Conservation (phyloP, 306 rosid genomes). For the Vigna angularis region DNA sequence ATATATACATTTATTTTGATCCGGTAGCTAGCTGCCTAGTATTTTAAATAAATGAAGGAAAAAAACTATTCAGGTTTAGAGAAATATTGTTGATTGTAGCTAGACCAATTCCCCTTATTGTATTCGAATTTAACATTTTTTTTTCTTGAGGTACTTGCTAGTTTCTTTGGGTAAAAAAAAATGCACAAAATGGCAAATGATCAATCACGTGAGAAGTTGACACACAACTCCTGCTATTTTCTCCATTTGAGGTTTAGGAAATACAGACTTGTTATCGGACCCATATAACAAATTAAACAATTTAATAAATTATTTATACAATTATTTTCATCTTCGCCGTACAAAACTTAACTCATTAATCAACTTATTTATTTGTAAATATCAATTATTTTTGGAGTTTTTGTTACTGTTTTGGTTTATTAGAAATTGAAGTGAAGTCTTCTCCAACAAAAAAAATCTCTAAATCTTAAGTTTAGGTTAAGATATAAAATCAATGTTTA, state of each 20-base stretch:
- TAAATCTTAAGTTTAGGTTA: too few relatives aligned
- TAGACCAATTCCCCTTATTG: neutral
- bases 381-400: too few relatives aligned
- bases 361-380: neutral
- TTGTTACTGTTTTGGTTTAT: too few relatives aligned
- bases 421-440: too few relatives aligned
- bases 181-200: conserved; percentile 40
- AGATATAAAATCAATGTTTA: too few relatives aligned
- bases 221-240: conserved; percentile 13
- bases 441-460: too few relatives aligned
- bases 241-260: conserved; percentile 28
- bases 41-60: neutral
- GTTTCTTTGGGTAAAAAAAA: neutral
- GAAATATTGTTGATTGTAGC: neutral
- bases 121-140: neutral
- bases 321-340: neutral
- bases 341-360: neutral
- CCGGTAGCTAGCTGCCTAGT: neutral
- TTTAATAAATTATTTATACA: neutral
- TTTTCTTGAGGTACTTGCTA: neutral
- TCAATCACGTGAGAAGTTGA: conserved; percentile 42
- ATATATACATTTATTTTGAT: neutral
- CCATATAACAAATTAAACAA: neutral
- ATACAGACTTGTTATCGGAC: conserved; percentile 39
- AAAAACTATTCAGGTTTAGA: neutral